These are phyloP conservation scores for Ceratocystis harringtonii DNA, from an alignment of 2,329 filamentous ascomycete species.

Conservation along the genomic window DNA sequence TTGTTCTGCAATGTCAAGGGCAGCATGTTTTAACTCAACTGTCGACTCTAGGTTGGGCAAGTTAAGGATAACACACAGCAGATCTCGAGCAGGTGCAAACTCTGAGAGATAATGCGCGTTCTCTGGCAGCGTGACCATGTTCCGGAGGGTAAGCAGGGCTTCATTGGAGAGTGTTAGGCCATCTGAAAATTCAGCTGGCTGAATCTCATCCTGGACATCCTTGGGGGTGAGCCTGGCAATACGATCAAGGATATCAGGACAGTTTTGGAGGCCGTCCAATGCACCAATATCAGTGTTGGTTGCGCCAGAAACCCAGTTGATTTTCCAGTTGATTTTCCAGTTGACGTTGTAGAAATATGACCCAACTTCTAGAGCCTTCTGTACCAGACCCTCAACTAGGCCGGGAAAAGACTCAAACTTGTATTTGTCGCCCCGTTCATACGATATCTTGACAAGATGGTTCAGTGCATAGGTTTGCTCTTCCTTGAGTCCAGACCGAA, in stretches of 20 bases:
- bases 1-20: constrained; percentile 81
- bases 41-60: constrained; percentile 58
- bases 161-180: constrained; percentile 66
- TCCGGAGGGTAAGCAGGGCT: constrained; percentile 73
- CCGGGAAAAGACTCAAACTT: constrained; percentile 84
- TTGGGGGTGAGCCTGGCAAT: constrained; percentile 48
- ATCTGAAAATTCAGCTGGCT: constrained; percentile 56
- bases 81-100: constrained; percentile 60
- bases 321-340: constrained; percentile 65
- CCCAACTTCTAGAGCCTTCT: constrained; percentile 67
- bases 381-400: constrained; percentile 73
- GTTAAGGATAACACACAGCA: constrained; percentile 67
- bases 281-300: constrained; percentile 36
- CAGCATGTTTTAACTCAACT: constrained; percentile 78
- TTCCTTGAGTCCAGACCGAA: constrained; percentile 61
- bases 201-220: constrained; percentile 51
- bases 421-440: constrained; percentile 88
- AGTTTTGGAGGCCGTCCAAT: constrained; percentile 35
- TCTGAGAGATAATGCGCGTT: constrained; percentile 72
- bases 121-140: constrained; percentile 87
- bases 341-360: constrained; percentile 66
- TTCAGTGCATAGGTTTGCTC: constrained; percentile 90
- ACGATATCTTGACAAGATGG: constrained; percentile 89
- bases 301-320: constrained; percentile 46
- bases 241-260: constrained; percentile 44